Evolutionary conservation across 2,329 filamentous ascomycete genomes (phyloP).

Genomic region (Phoma sp.): DNA sequence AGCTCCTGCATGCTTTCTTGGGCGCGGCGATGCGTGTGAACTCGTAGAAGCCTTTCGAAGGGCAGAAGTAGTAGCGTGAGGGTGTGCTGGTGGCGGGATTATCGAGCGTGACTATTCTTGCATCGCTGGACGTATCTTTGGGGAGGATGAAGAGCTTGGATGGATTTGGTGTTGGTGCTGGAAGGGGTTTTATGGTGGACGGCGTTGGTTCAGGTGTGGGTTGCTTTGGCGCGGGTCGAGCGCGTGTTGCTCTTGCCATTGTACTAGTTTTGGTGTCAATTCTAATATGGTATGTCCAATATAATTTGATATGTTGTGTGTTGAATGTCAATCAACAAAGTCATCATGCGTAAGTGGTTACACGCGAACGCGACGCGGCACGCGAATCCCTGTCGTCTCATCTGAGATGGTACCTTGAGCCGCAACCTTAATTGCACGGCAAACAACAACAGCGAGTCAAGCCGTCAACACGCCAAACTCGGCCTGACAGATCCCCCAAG

Average conservation of each 20-base stretch:
- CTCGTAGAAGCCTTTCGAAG: constrained; percentile 64
- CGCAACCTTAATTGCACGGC: constrained; percentile 35
- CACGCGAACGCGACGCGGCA: constrained; percentile 24
- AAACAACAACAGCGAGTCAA: constrained; percentile 24
- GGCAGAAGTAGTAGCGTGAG: constrained; percentile 65
- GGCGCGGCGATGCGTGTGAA: constrained; percentile 64
- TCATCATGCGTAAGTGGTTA: constrained; percentile 7
- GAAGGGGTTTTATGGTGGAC: constrained; percentile 38
- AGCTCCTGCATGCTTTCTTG: constrained; percentile 59
- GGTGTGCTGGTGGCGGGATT: constrained; percentile 58
- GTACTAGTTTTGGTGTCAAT: not conserved
- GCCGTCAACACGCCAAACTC: constrained; percentile 7
- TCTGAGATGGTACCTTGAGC: constrained; percentile 24
- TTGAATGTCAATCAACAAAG: not conserved
- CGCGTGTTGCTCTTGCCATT: constrained; percentile 47
- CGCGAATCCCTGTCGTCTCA: constrained; percentile 42
- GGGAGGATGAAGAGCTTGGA: constrained; percentile 66
- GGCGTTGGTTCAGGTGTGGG: constrained; percentile 32
- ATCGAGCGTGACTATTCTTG: constrained; percentile 62
- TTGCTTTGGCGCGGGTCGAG: constrained; percentile 34
- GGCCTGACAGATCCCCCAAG: constrained; percentile 7
- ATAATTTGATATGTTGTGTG: not conserved
- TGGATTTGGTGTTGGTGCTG: constrained; percentile 49
- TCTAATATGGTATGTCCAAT: not conserved
- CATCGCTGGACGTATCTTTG: constrained; percentile 56